Conservation (phyloP, 2,329 filamentous ascomycete species). For the Tympanopsis confertula region DNA sequence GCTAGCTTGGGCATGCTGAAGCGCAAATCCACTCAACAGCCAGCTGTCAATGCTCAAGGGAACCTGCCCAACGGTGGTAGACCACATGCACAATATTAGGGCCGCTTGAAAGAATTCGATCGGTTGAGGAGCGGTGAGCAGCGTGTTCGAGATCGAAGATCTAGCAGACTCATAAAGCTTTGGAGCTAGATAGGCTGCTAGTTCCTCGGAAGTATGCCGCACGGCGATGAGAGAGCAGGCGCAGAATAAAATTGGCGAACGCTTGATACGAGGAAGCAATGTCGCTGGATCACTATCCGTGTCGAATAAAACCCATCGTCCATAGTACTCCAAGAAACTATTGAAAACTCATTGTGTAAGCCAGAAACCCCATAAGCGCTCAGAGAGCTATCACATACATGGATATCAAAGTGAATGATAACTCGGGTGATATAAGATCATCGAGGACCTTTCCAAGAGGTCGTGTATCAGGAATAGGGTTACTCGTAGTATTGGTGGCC, state of each 20-base stretch:
- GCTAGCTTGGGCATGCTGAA: constrained; percentile 26
- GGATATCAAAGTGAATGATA: constrained; percentile 11
- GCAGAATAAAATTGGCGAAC: constrained; percentile 23
- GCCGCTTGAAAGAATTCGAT: constrained; percentile 29
- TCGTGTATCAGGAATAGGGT: constrained; percentile 4
- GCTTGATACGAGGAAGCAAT: constrained; percentile 17
- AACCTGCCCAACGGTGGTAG: constrained; percentile 28
- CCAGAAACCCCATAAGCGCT: constrained; percentile 4
- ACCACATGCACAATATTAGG: constrained; percentile 29
- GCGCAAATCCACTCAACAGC: constrained; percentile 27
- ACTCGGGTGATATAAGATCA: constrained; percentile 13
- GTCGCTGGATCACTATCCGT: constrained; percentile 10
- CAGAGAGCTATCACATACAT: constrained; percentile 9
- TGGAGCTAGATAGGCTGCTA: constrained; percentile 21
- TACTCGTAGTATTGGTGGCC: constrained; percentile 13
- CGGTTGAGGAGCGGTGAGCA: constrained; percentile 23
- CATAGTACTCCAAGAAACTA: constrained; percentile 26
- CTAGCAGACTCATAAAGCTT: constrained; percentile 22
- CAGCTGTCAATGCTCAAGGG: constrained; percentile 30
- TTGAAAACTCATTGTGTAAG: constrained; percentile 1
- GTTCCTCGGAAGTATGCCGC: constrained; percentile 23
- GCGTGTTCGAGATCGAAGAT: constrained; percentile 11
- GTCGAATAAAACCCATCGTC: constrained; percentile 25
- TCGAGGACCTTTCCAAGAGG: constrained; percentile 4
- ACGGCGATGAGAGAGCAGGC: constrained; percentile 27